Conservation (phyloP, 2,329 filamentous ascomycete species). For the Xylaria sp. region DNA sequence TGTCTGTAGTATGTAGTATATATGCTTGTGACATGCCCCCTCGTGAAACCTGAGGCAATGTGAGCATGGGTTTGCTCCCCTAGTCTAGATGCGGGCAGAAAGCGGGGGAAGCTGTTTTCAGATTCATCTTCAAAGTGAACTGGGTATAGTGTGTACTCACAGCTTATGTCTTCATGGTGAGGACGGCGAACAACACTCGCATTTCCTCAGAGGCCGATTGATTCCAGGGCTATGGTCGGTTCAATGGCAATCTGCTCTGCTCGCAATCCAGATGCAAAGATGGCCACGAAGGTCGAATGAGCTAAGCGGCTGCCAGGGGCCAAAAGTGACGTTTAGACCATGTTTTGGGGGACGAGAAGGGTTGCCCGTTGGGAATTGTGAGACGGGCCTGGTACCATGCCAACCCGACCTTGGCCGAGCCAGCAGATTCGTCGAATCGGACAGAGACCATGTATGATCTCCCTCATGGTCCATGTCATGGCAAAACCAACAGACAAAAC, state of each 20-base stretch:
- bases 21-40: conserved; percentile 8
- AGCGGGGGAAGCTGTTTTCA: conserved; percentile 14
- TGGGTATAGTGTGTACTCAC: background rate
- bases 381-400: conserved; percentile 19
- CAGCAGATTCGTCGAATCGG: conserved; percentile 10
- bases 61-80: background rate
- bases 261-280: background rate
- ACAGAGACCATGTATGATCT: conserved; percentile 22
- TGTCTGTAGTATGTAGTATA: conserved; percentile 1
- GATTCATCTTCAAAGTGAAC: background rate
- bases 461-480: conserved; percentile 14
- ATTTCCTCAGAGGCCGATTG: background rate
- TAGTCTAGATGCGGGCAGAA: background rate
- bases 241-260: background rate
- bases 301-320: conserved; percentile 11
- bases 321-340: conserved; percentile 29
- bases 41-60: conserved; percentile 14
- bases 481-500: conserved; percentile 11
- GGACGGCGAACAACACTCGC: background rate
- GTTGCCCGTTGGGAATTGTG: conserved; percentile 18
- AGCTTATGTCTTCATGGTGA: background rate
- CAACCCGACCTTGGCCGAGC: conserved; percentile 11
- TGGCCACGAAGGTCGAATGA: conserved; percentile 1
- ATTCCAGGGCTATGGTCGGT: background rate
- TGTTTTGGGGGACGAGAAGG: conserved; percentile 22